These are phyloP conservation scores for Calonectria naviculata DNA, from an alignment of 2,329 filamentous ascomycete species.

Conservation along the genomic window DNA sequence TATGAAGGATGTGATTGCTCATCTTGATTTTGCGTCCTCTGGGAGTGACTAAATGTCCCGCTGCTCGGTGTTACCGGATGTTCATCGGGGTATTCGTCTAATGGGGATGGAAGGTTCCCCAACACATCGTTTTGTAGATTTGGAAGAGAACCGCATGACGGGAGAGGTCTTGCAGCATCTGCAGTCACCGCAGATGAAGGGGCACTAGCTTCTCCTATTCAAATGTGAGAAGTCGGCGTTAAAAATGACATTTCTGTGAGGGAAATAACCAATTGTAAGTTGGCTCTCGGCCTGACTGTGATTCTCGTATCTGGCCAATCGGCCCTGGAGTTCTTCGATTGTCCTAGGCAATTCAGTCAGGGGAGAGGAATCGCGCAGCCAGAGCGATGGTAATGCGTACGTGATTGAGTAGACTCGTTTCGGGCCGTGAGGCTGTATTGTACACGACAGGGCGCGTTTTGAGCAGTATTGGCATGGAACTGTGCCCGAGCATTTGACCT, in stretches of 20 bases:
- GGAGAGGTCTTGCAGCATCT: neutral
- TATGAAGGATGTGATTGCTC: neutral
- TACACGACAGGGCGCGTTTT: neutral
- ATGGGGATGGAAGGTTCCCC: neutral
- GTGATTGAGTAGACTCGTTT: slow-evolving; percentile 5
- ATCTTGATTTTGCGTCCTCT: neutral
- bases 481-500: slow-evolving; percentile 4
- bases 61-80: neutral
- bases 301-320: neutral
- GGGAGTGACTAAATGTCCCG: neutral
- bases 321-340: neutral
- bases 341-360: neutral
- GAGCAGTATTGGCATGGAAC: slow-evolving; percentile 3
- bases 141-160: neutral
- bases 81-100: neutral
- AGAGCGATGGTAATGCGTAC: neutral
- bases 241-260: neutral
- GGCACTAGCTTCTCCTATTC: neutral
- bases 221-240: neutral
- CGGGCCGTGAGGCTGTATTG: neutral
- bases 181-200: neutral
- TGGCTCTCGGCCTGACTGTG: neutral
- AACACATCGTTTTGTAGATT: neutral
- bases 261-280: neutral
- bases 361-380: neutral